Evolutionary conservation across 139 green algal species (phyloP).

Genomic region (Picochlorum sp.): DNA sequence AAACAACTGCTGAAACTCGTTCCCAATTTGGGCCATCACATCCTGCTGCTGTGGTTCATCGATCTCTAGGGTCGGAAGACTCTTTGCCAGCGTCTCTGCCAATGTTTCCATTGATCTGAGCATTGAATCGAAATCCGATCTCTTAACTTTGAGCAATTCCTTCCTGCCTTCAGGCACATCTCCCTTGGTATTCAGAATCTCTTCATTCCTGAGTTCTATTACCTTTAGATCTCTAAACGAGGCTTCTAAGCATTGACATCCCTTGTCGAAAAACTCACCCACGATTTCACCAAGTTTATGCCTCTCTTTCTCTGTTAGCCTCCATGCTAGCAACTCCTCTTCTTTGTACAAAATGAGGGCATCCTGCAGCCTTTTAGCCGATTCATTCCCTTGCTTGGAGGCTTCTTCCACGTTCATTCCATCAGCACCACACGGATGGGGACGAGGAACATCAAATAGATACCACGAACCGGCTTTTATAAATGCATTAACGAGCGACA

Average conservation of each 20-base stretch:
- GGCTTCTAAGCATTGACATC: too few species aligned
- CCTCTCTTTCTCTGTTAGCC: too few species aligned
- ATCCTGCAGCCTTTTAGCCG: too few species aligned
- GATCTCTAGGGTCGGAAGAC: slow-evolving; percentile 40
- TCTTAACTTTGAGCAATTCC: slow-evolving; percentile 51
- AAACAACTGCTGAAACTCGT: too few species aligned
- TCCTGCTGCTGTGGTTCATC: background rate
- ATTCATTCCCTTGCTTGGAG: too few species aligned
- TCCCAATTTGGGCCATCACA: too few species aligned
- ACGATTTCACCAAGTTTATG: too few species aligned
- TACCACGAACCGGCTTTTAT: too few species aligned
- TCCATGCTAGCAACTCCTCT: too few species aligned
- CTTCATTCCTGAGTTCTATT: too few species aligned
- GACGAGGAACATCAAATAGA: slow-evolving; percentile 54
- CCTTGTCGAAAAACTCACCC: background rate
- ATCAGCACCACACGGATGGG: slow-evolving; percentile 11
- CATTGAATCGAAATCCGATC: slow-evolving; percentile 54
- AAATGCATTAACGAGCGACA: slow-evolving; percentile 60
- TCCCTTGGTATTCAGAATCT: slow-evolving; percentile 31
- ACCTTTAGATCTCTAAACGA: too few species aligned
- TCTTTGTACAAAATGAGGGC: too few species aligned
- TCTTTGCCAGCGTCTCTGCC: slow-evolving; percentile 57
- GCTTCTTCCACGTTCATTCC: slow-evolving; percentile 11
- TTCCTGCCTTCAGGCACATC: slow-evolving; percentile 69
- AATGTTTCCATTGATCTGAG: slow-evolving; percentile 36